Evolutionary conservation across 768 basidiomycete genomes (phyloP).

Genomic region (Mycena haematopus): DNA sequence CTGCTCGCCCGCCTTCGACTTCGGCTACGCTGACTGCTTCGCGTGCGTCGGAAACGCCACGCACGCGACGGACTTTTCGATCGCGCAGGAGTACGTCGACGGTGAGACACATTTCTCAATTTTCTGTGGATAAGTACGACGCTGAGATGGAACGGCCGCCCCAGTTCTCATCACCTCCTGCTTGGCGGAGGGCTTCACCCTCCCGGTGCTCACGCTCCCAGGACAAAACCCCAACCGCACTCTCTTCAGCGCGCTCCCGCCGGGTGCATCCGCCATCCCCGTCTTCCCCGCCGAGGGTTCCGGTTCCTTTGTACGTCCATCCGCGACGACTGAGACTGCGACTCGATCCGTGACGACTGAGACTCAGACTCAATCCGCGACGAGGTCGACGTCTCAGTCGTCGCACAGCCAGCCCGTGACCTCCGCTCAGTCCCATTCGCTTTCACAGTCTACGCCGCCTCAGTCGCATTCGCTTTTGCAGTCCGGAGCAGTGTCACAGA

Average conservation of each 20-base stretch:
- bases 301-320: slow-evolving; percentile 15
- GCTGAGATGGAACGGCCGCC: neutral
- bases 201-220: slow-evolving; percentile 38
- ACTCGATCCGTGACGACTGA: neutral
- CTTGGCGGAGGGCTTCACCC: slow-evolving; percentile 26
- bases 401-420: neutral
- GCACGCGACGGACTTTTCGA: slow-evolving; percentile 37
- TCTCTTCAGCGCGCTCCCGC: slow-evolving; percentile 27
- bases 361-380: neutral
- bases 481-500: neutral
- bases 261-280: slow-evolving; percentile 31
- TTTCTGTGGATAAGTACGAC: neutral
- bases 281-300: slow-evolving; percentile 27
- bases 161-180: slow-evolving; percentile 36
- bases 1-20: slow-evolving; percentile 40
- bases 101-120: slow-evolving; percentile 21
- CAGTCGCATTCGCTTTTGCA: neutral
- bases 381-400: neutral
- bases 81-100: slow-evolving; percentile 37
- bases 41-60: slow-evolving; percentile 39
- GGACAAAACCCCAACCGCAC: slow-evolving; percentile 39
- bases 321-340: neutral
- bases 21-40: slow-evolving; percentile 42
- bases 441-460: neutral
- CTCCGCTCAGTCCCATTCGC: neutral